A percentile compares a stretch with the other conserved stretches of the same genome.
Evolutionary conservation across 2,329 filamentous ascomycete genomes (phyloP).

Genomic region (Pyricularia grisea): DNA sequence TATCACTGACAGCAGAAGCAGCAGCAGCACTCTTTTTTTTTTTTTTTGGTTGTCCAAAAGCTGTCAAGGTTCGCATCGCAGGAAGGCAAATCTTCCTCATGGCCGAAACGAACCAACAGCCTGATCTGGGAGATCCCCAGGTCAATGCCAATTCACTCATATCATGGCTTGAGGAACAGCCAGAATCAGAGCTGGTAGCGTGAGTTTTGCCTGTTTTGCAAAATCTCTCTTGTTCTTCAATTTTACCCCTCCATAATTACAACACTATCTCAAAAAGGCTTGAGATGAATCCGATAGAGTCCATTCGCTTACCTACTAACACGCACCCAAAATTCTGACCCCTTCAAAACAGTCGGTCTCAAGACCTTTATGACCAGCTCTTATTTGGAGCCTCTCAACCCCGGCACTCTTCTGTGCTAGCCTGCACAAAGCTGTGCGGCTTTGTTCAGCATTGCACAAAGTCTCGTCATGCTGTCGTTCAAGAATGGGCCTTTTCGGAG

Average conservation of each 20-base stretch:
- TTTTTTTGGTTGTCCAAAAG: background rate
- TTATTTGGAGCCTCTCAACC: slow-evolving; percentile 41
- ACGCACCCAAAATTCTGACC: background rate
- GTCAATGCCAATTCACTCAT: slow-evolving; percentile 16
- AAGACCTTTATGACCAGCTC: slow-evolving; percentile 33
- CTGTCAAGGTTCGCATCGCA: background rate
- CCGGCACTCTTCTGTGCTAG: slow-evolving; percentile 44
- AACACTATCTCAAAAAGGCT: background rate
- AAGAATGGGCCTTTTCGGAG: slow-evolving; percentile 40
- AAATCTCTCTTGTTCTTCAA: background rate
- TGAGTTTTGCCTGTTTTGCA: background rate
- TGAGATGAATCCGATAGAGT: background rate
- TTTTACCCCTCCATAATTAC: background rate
- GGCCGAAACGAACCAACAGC: slow-evolving; percentile 6
- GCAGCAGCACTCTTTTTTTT: background rate
- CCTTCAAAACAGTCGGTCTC: background rate
- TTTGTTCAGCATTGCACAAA: slow-evolving; percentile 51
- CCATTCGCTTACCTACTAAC: background rate
- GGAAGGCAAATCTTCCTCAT: slow-evolving; percentile 3
- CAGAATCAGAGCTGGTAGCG: slow-evolving; percentile 5
- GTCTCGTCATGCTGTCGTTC: slow-evolving; percentile 32
- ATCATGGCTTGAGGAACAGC: slow-evolving; percentile 15
- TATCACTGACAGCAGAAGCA: background rate
- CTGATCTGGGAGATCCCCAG: slow-evolving; percentile 13
- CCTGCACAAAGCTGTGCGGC: slow-evolving; percentile 50